phyloP scores from a whole-genome alignment of 768 basidiomycete species.

The Phylloporus sp. region DNA sequence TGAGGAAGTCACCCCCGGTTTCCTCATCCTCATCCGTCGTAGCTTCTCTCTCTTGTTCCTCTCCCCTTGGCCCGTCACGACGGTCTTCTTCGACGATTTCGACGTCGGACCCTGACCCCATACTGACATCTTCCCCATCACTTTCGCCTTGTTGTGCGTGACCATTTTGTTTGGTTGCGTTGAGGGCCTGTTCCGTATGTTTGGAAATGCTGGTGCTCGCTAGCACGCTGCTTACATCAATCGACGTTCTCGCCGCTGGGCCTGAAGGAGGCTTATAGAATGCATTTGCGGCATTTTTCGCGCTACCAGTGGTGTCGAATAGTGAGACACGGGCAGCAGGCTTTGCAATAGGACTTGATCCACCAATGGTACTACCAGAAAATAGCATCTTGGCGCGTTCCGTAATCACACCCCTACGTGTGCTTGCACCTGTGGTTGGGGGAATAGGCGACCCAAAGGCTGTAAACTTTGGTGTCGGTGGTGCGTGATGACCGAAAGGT shows the following conservation, averaged over 20 bases:
- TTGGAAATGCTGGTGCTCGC: background rate
- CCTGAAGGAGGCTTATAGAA: constrained; percentile 56
- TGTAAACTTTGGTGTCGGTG: constrained; percentile 21
- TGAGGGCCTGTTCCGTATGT: background rate
- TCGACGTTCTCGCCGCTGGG: background rate
- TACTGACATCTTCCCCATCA: constrained; percentile 19
- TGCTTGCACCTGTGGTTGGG: background rate
- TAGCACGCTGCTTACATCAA: constrained; percentile 3
- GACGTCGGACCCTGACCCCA: constrained; percentile 17
- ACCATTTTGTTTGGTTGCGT: constrained; percentile 3
- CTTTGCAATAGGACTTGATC: constrained; percentile 3
- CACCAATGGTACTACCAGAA: background rate
- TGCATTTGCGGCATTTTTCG: constrained; percentile 56
- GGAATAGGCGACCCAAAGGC: constrained; percentile 26
- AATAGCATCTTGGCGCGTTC: constrained; percentile 18
- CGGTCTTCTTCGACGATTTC: constrained; percentile 10
- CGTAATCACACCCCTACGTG: constrained; percentile 7
- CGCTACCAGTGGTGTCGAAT: constrained; percentile 45
- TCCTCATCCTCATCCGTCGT: constrained; percentile 12
- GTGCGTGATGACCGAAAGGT: background rate
- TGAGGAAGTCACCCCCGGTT: constrained; percentile 16
- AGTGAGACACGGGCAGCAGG: constrained; percentile 19
- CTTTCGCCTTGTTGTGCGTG: background rate
- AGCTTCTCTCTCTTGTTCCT: constrained; percentile 2
- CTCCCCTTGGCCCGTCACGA: background rate